Conservation (phyloP, 176 grass and related monocot genomes). For the Aegilops bicornis region DNA sequence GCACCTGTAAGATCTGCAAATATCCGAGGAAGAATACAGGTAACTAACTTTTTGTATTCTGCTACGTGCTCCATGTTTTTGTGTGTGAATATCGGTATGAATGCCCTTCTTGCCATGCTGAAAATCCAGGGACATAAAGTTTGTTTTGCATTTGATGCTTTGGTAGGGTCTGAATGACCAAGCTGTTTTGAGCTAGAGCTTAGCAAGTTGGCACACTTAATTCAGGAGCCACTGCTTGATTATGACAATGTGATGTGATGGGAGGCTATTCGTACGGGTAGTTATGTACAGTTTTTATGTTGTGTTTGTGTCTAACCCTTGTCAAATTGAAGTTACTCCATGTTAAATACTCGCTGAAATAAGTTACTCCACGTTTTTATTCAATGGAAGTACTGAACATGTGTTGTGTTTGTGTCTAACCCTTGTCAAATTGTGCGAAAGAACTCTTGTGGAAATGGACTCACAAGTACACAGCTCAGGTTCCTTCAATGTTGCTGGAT, state of each 20-base stretch:
- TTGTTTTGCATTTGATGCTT: not conserved
- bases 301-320: not conserved
- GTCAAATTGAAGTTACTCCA: too few relatives aligned
- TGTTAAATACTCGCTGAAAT: too few relatives aligned
- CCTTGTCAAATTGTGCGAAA: not conserved
- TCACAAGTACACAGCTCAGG: not conserved
- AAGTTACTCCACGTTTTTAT: too few relatives aligned
- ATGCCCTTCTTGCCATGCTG: not conserved
- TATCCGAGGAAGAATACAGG: not conserved
- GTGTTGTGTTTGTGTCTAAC: too few relatives aligned
- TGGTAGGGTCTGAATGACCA: not conserved
- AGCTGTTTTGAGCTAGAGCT: not conserved
- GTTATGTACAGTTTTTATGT: not conserved
- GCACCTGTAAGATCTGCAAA: slow-evolving; percentile 6
- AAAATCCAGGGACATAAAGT: not conserved
- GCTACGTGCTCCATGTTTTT: not conserved
- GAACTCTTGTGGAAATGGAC: not conserved
- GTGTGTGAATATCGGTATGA: not conserved
- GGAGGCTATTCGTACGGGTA: not conserved
- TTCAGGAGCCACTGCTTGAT: not conserved
- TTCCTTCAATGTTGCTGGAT: not conserved
- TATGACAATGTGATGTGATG: not conserved
- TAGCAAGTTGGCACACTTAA: not conserved
- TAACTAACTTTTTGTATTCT: not conserved
- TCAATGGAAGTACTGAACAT: too few relatives aligned